These are phyloP conservation scores for Ustilago tritici DNA, from an alignment of 1,284 basidiomycete species.

Conservation along the genomic window DNA sequence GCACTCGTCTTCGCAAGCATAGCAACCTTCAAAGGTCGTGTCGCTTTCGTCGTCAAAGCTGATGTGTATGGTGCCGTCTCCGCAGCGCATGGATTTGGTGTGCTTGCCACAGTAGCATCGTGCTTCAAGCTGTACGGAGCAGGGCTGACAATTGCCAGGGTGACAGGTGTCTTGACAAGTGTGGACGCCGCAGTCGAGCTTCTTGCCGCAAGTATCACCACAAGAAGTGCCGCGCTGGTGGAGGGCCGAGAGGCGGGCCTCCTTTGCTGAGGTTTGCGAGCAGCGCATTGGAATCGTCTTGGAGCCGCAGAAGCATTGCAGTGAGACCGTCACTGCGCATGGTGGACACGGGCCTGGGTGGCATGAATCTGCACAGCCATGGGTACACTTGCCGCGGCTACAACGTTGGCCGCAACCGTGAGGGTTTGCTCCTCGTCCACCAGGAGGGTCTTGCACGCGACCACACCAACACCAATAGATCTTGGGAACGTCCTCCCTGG, in stretches of 20 bases:
- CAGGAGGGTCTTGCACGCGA: constrained; percentile 52
- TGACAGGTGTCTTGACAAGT: constrained; percentile 60
- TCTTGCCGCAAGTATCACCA: constrained; percentile 54
- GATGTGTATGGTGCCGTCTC: constrained; percentile 45
- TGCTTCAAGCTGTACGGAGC: constrained; percentile 40
- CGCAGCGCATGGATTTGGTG: constrained; percentile 57
- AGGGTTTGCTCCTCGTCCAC: constrained; percentile 49
- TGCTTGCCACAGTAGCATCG: constrained; percentile 66
- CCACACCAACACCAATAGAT: constrained; percentile 67
- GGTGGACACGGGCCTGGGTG: constrained; percentile 68
- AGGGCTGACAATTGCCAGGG: constrained; percentile 57
- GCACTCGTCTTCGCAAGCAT: constrained; percentile 56
- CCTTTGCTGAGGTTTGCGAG: constrained; percentile 56
- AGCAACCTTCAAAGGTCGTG: constrained; percentile 47
- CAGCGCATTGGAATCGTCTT: constrained; percentile 59
- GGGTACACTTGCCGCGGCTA: constrained; percentile 56
- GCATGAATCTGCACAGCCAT: constrained; percentile 64
- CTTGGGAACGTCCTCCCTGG: constrained; percentile 60
- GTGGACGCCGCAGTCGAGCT: constrained; percentile 64
- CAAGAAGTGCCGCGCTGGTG: constrained; percentile 60
- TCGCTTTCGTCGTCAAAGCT: constrained; percentile 35
- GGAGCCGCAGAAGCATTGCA: constrained; percentile 66
- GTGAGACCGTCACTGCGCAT: constrained; percentile 62
- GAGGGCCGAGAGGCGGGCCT: constrained; percentile 29
- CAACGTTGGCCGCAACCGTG: constrained; percentile 66